Conservation (phyloP, 2,329 filamentous ascomycete species). For the Fusarium buxicola region DNA sequence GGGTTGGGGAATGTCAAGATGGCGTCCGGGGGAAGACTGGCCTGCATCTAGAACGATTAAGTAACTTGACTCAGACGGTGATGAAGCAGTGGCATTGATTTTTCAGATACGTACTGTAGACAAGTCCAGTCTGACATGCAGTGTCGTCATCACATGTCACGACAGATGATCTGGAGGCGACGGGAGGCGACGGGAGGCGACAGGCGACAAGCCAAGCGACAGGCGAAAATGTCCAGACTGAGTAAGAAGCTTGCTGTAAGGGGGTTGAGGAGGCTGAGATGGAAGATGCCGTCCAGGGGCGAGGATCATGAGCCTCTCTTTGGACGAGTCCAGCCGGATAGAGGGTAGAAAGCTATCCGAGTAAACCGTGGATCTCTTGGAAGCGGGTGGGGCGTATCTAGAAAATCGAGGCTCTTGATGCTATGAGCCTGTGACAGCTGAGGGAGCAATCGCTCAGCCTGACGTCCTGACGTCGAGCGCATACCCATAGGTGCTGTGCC, state of each 20-base stretch:
- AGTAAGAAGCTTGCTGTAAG: constrained; percentile 19
- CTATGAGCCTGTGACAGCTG: constrained; percentile 8
- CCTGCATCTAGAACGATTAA: constrained; percentile 19
- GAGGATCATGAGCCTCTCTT: constrained; percentile 34
- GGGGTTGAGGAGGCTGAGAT: constrained; percentile 24
- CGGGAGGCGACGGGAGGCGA: constrained; percentile 22
- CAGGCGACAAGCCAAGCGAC: constrained; percentile 21
- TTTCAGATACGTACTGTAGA: constrained; percentile 33
- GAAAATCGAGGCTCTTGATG: constrained; percentile 30
- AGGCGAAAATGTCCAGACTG: constrained; percentile 11
- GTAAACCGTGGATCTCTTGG: not conserved
- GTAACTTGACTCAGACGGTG: constrained; percentile 8
- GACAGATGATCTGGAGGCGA: constrained; percentile 26
- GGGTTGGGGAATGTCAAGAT: not conserved
- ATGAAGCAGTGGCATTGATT: constrained; percentile 22
- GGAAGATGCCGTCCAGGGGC: constrained; percentile 6
- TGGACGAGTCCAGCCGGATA: constrained; percentile 8
- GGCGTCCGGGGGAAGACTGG: constrained; percentile 3
- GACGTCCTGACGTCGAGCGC: constrained; percentile 9
- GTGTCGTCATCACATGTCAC: constrained; percentile 43
- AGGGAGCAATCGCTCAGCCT: not conserved
- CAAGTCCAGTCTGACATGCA: constrained; percentile 20
- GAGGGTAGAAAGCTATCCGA: constrained; percentile 9
- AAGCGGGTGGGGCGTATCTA: constrained; percentile 15
- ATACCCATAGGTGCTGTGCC: constrained; percentile 7